These are phyloP conservation scores for Fabrea salina DNA, from an alignment of 169 alveolate species.

Conservation along the genomic window DNA sequence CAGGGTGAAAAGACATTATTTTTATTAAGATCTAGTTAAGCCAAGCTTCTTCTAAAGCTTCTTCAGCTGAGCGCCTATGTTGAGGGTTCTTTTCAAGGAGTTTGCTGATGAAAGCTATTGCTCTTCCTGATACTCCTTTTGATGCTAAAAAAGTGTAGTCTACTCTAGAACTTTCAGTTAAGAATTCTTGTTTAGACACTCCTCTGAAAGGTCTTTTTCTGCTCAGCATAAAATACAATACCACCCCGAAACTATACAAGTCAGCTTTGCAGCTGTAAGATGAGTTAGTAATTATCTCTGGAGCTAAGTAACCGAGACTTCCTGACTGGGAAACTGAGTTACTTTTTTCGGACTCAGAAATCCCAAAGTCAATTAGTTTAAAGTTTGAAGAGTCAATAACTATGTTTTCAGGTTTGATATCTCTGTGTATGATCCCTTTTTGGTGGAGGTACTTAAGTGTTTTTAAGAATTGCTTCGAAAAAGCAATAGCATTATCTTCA, in stretches of 20 bases:
- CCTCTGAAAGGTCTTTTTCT: neutral
- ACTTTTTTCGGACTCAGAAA: too few species aligned
- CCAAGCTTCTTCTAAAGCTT: neutral
- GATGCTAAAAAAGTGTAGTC: too few species aligned
- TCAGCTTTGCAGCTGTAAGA: neutral
- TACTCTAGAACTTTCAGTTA: too few species aligned
- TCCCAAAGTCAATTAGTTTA: conserved; percentile 18
- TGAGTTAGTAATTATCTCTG: neutral
- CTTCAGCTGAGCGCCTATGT: neutral
- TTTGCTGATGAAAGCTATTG: too few species aligned
- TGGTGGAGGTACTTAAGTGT: conserved; percentile 52
- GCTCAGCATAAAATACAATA: neutral
- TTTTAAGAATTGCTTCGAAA: conserved; percentile 45
- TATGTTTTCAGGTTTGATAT: conserved; percentile 46
- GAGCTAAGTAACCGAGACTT: conserved; percentile 6
- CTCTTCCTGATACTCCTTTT: too few species aligned
- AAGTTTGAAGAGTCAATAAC: too few species aligned
- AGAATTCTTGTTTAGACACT: too few species aligned
- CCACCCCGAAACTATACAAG: neutral
- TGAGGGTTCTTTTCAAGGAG: too few species aligned
- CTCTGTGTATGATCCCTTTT: conserved; percentile 58
- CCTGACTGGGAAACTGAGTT: too few species aligned
- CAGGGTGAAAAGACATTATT: too few species aligned
- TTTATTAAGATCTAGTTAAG: too few species aligned
- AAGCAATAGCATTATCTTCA: conserved; percentile 47